Evolutionary conservation across 2,329 filamentous ascomycete genomes (phyloP), one percentile per base, ranked within the genome.

Genomic region (Alternaria rosae): DNA sequence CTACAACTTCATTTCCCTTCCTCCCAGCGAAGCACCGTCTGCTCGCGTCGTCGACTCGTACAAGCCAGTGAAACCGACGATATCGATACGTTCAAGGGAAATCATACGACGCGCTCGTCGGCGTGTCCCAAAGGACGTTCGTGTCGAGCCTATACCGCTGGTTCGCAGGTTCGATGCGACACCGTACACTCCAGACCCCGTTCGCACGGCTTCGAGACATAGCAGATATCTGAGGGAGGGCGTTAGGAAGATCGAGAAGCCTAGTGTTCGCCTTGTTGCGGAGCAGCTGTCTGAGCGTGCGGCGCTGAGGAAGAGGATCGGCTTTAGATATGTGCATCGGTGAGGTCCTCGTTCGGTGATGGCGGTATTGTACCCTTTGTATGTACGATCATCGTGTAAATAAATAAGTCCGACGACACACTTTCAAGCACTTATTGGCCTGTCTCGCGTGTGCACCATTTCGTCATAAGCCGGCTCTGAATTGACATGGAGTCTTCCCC

Each of bases 221-320:
- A 64, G 57, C 32, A 57, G 57, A n/a, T 66, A 53, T 8, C 12
- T 20, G 11, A 51, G 54, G 20, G 51, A 64, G 28, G 64, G 64
- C 17, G 30, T 48, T 2, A 51, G 50, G 21, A 58, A 13, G 32
- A 45, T 64, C 8, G 54, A 55, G 3, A 54, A 41, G 28, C 57
- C 30, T 3, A 44, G 52, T 13, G 54, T 66, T 3, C 52, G 53
- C 23, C 26, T 32, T 28, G 26, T 32, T 20, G 57, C 47, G 4
- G 9, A 23, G 35, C 35, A 38, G 28, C 20, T 35, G 11, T 38
- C 47, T 12, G 30, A n/a, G 20, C 13, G 20, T 51, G 9, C 9
- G 9, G 8, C 17, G 13, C n/a, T 17, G 13, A 35, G 23, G 47
- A 17, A 21, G 8, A 15, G 28, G 13, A 6, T n/a, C 4, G 30